Evolutionary conservation across 805 yeast species (phyloP).

Genomic region (Blastobotrys parvus): DNA sequence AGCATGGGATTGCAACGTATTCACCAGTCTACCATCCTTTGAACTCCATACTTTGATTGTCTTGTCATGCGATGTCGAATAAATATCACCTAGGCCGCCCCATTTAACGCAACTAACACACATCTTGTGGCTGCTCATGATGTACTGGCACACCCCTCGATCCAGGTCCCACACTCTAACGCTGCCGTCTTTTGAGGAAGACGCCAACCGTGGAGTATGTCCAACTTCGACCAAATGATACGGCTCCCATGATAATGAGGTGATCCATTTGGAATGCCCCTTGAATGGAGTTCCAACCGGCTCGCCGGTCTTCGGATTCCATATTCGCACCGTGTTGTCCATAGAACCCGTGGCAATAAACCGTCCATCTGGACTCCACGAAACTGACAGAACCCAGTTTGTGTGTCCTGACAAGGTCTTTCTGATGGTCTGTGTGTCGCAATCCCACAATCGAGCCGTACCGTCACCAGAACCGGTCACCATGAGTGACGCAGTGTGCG

Average conservation of each 20-base stretch:
- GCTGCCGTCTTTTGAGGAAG: conserved; percentile 89
- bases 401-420: conserved; percentile 74
- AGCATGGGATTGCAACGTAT: conserved; percentile 79
- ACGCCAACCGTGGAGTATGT: conserved; percentile 57
- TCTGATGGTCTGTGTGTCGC: conserved; percentile 87
- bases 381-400: conserved; percentile 89
- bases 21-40: conserved; percentile 64
- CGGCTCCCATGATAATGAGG: conserved; percentile 92
- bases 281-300: conserved; percentile 61
- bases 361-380: conserved; percentile 89
- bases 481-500: conserved; percentile 73
- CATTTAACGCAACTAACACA: conserved; percentile 94
- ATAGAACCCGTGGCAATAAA: conserved; percentile 91
- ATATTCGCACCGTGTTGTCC: conserved; percentile 82
- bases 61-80: conserved; percentile 90
- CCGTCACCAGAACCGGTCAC: conserved; percentile 95
- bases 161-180: conserved; percentile 83
- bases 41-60: conserved; percentile 90
- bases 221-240: conserved; percentile 61
- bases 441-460: conserved; percentile 95
- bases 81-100: conserved; percentile 83
- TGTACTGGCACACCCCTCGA: conserved; percentile 53
- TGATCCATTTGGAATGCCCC: conserved; percentile 88
- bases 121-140: conserved; percentile 80
- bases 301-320: conserved; percentile 75